Conservation (phyloP, 345 rosid genomes). For the Populus deltoides region DNA sequence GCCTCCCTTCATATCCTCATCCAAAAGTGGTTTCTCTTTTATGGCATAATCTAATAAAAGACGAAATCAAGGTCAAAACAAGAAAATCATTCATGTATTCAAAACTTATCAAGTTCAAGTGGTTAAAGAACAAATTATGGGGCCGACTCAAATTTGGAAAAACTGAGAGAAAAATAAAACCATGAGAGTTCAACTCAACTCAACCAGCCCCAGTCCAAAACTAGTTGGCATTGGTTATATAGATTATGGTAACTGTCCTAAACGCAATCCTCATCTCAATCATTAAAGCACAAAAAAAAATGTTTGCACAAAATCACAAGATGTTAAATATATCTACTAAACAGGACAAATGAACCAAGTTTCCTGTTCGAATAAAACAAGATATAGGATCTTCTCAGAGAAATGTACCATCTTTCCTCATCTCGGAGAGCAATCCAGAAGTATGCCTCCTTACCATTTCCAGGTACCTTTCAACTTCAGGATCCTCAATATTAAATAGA, state of each 20-base stretch:
- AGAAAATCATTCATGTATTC: slow-evolving; percentile 12
- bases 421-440: slow-evolving; percentile 76
- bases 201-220: neutral
- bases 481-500: slow-evolving; percentile 75
- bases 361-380: neutral
- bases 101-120: neutral
- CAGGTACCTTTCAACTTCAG: slow-evolving; percentile 61
- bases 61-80: slow-evolving; percentile 11
- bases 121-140: neutral
- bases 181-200: neutral
- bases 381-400: neutral
- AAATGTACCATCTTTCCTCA: slow-evolving; percentile 70
- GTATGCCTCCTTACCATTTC: slow-evolving; percentile 66
- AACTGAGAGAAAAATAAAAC: neutral
- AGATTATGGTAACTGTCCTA: neutral
- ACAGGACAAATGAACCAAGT: neutral
- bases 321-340: neutral
- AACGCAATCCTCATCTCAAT: neutral
- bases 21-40: slow-evolving; percentile 71
- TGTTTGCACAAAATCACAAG: neutral
- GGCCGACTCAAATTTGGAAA: neutral
- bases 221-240: neutral
- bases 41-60: slow-evolving; percentile 69
- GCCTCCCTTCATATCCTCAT: slow-evolving; percentile 80
- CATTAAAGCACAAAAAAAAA: neutral